Evolutionary conservation across 2,329 filamentous ascomycete species (phyloP).

Genomic region (Hawksworthiomyces lignivorus): DNA sequence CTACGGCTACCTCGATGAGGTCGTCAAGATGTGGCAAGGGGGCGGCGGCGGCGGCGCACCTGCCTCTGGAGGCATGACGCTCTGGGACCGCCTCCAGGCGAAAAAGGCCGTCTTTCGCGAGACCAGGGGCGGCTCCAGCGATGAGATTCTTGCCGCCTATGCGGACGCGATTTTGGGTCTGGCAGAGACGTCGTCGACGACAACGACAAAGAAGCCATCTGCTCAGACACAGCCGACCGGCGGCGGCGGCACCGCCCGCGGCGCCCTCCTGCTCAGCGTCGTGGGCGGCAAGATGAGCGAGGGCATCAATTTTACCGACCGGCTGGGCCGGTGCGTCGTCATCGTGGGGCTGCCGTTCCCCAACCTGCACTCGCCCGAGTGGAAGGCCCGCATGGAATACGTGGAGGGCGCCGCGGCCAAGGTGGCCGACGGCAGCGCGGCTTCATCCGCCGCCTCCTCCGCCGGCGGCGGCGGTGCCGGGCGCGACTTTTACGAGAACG

Average conservation of each 20-base stretch:
- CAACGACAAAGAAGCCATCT: no score
- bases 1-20: conserved; percentile 79
- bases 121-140: conserved; percentile 46
- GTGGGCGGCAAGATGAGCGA: conserved; percentile 93
- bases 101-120: conserved; percentile 59
- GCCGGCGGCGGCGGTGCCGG: conserved; percentile 47
- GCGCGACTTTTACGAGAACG: conserved; percentile 83
- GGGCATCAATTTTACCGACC: conserved; percentile 96
- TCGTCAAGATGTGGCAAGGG: conserved; percentile 55
- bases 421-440: background rate
- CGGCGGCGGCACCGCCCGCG: conserved; percentile 12
- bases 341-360: conserved; percentile 92
- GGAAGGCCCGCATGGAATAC: conserved; percentile 86
- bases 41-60: conserved; percentile 22
- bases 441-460: conserved; percentile 9
- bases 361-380: conserved; percentile 81
- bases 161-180: conserved; percentile 54
- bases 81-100: conserved; percentile 51
- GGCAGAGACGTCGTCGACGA: background rate
- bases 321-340: conserved; percentile 78
- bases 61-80: conserved; percentile 19
- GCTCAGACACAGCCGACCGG: background rate
- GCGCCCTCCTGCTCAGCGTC: conserved; percentile 75
- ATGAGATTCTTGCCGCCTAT: conserved; percentile 69
- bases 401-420: conserved; percentile 52